Percentiles rank a stretch among this genome's conserved stretches.
phyloP scores from a whole-genome alignment of 805 yeast genomes.

The Debaryomyces maramus region DNA sequence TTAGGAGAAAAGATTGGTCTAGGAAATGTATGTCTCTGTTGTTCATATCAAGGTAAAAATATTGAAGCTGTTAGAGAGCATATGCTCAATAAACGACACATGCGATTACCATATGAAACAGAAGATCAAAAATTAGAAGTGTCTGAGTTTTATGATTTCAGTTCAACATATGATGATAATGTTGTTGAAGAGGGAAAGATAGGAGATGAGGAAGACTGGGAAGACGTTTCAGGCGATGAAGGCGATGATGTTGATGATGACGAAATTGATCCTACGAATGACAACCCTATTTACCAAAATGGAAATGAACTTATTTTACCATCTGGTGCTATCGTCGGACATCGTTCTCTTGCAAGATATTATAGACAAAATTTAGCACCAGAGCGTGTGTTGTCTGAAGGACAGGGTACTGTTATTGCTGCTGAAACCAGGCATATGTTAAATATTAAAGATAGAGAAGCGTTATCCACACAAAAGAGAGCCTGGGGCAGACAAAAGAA shows the following conservation, averaged over 20 bases:
- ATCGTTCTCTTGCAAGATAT: conserved; percentile 43
- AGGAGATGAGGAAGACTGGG: conserved; percentile 36
- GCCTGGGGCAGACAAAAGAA: conserved; percentile 58
- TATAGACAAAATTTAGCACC: conserved; percentile 46
- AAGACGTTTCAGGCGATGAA: conserved; percentile 36
- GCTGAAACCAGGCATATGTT: conserved; percentile 55
- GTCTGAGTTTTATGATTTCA: conserved; percentile 81
- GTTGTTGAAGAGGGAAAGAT: conserved; percentile 9
- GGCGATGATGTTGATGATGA: conserved; percentile 25
- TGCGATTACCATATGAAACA: conserved; percentile 83
- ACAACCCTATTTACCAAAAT: conserved; percentile 31
- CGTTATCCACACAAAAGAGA: conserved; percentile 48
- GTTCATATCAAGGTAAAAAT: conserved; percentile 81
- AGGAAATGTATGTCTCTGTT: conserved; percentile 81
- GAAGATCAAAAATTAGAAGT: conserved; percentile 75
- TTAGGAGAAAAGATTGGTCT: conserved; percentile 78
- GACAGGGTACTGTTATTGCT: conserved; percentile 47
- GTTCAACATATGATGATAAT: conserved; percentile 52
- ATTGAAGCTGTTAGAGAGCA: conserved; percentile 89
- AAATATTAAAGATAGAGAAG: conserved; percentile 37
- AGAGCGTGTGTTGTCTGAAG: conserved; percentile 45
- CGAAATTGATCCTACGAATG: conserved; percentile 25
- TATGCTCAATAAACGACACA: conserved; percentile 81
- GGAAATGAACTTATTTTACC: conserved; percentile 44
- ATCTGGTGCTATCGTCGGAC: conserved; percentile 44